Conservation (phyloP, 2,329 filamentous ascomycete genomes). For the Aspergillus pseudoglaucus region DNA sequence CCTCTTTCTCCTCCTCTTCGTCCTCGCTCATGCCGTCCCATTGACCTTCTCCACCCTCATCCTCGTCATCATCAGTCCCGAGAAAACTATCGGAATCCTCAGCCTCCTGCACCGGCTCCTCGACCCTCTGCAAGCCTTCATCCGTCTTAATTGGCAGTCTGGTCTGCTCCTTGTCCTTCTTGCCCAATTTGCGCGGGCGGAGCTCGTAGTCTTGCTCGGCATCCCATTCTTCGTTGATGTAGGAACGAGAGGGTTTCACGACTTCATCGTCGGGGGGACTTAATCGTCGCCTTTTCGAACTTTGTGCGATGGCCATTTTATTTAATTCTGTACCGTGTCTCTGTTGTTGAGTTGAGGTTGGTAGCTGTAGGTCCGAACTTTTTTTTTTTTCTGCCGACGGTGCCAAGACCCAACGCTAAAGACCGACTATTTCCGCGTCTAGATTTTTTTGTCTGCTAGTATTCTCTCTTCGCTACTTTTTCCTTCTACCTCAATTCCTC, state of each 20-base stretch:
- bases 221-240: slow-evolving; percentile 69
- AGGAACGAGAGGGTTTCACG: slow-evolving; percentile 21
- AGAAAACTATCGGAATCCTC: slow-evolving; percentile 61
- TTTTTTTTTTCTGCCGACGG: slow-evolving; percentile 18
- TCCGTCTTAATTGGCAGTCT: slow-evolving; percentile 80
- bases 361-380: slow-evolving; percentile 7
- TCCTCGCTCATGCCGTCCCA: slow-evolving; percentile 38
- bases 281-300: slow-evolving; percentile 46
- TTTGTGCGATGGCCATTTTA: slow-evolving; percentile 42
- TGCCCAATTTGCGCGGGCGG: slow-evolving; percentile 66
- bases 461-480: not conserved
- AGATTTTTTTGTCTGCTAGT: slow-evolving; percentile 12
- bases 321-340: not conserved
- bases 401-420: slow-evolving; percentile 24
- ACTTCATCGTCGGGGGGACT: slow-evolving; percentile 41
- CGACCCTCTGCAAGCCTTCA: slow-evolving; percentile 65
- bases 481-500: not conserved
- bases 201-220: slow-evolving; percentile 87
- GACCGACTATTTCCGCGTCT: slow-evolving; percentile 10
- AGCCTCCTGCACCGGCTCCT: slow-evolving; percentile 38
- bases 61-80: slow-evolving; percentile 50
- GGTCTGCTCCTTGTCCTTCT: slow-evolving; percentile 66
- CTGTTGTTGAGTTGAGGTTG: slow-evolving; percentile 4
- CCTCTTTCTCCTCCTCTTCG: slow-evolving; percentile 42
- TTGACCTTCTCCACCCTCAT: slow-evolving; percentile 43